Conservation (phyloP, 345 rosid species). For the Gossypium australe region DNA sequence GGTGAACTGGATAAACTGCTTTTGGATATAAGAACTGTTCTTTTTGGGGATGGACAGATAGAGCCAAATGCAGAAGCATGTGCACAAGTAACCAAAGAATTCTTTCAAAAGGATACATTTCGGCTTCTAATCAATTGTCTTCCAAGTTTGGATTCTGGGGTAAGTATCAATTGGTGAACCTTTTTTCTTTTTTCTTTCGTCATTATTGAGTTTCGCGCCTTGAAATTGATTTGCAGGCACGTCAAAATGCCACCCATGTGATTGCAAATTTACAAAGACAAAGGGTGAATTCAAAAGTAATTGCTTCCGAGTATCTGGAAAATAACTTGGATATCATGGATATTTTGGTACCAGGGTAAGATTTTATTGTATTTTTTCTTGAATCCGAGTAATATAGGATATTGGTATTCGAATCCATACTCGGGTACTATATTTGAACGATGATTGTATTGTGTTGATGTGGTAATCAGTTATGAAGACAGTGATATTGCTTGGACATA, state of each 20-base stretch:
- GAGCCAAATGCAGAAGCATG: slow-evolving; percentile 56
- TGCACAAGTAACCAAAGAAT: slow-evolving; percentile 43
- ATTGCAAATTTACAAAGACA: slow-evolving; percentile 46
- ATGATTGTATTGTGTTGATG: background rate
- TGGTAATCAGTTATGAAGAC: slow-evolving; percentile 29
- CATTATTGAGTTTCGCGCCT: background rate
- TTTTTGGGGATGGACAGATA: slow-evolving; percentile 40
- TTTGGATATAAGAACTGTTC: slow-evolving; percentile 42
- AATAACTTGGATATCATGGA: slow-evolving; percentile 37
- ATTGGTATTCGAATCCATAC: background rate
- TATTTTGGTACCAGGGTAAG: slow-evolving; percentile 37
- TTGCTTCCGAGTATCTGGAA: slow-evolving; percentile 40
- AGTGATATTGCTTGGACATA: slow-evolving; percentile 39
- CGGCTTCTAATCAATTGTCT: slow-evolving; percentile 38
- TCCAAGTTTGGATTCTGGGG: slow-evolving; percentile 42
- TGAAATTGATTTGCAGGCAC: slow-evolving; percentile 23
- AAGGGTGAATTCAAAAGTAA: slow-evolving; percentile 29
- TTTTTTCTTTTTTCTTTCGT: background rate
- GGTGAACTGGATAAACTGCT: slow-evolving; percentile 33
- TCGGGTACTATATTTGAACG: background rate
- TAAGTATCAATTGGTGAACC: slow-evolving; percentile 2
- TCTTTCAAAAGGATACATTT: slow-evolving; percentile 41
- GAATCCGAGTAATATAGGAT: background rate
- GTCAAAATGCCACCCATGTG: slow-evolving; percentile 37
- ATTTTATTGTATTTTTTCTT: background rate